Evolutionary conservation across 2,329 filamentous ascomycete genomes (phyloP).

Genomic region (Aureobasidium sp.): DNA sequence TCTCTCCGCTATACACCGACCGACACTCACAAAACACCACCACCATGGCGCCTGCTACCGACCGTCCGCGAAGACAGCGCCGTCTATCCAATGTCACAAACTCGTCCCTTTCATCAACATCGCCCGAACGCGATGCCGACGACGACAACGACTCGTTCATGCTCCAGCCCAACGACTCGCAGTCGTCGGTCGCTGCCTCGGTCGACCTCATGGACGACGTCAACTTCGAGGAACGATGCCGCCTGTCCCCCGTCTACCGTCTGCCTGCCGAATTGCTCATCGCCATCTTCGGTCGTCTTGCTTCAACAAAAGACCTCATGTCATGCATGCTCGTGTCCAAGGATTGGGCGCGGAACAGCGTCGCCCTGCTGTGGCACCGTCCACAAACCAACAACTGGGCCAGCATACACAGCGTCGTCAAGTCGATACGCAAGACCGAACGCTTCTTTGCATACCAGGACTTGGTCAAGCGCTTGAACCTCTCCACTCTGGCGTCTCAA

Average conservation of each 20-base stretch:
- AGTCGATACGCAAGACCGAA: conserved; percentile 60
- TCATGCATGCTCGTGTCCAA: conserved; percentile 92
- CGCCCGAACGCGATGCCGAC: conserved; percentile 66
- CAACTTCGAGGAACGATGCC: conserved; percentile 40
- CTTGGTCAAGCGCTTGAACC: conserved; percentile 84
- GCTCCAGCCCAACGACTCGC: conserved; percentile 73
- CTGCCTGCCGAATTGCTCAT: conserved; percentile 94
- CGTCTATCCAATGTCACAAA: conserved; percentile 24
- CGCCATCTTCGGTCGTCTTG: conserved; percentile 78
- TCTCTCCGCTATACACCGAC: neutral
- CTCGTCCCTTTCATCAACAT: conserved; percentile 60
- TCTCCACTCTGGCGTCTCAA: conserved; percentile 65
- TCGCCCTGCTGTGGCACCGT: conserved; percentile 89
- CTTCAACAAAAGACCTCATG: conserved; percentile 61
- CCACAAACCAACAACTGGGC: conserved; percentile 82
- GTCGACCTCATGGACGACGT: conserved; percentile 60
- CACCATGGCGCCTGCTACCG: conserved; percentile 6
- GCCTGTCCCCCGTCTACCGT: conserved; percentile 69
- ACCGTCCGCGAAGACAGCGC: conserved; percentile 13
- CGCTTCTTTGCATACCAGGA: conserved; percentile 84
- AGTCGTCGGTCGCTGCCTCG: conserved; percentile 79
- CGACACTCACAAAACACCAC: neutral
- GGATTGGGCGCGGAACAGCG: conserved; percentile 83
- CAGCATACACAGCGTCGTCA: conserved; percentile 71
- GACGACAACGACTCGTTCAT: conserved; percentile 92